A percentile compares a stretch with the other conserved stretches of the same genome.
phyloP scores from a whole-genome alignment of 2,329 filamentous ascomycete genomes.

The Aspergillus brasiliensis region DNA sequence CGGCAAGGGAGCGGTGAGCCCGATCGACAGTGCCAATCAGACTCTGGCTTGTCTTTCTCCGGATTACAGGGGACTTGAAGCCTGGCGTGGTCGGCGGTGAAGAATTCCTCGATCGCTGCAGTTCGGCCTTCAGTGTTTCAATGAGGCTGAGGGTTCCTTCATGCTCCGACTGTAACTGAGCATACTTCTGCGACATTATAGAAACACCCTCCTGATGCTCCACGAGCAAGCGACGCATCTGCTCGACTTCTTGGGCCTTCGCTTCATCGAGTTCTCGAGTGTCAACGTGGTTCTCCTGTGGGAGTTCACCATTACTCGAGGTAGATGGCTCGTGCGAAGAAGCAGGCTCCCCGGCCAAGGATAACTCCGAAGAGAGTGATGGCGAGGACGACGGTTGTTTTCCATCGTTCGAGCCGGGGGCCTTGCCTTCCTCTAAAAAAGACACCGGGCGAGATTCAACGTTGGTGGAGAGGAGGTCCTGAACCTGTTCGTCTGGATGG shows the following conservation, averaged over 20 bases:
- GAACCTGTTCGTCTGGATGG: slow-evolving; percentile 52
- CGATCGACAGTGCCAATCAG: slow-evolving; percentile 79
- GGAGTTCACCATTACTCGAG: slow-evolving; percentile 49
- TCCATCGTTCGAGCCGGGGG: slow-evolving; percentile 70
- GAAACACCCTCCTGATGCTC: slow-evolving; percentile 77
- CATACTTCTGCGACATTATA: slow-evolving; percentile 74
- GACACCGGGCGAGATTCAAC: slow-evolving; percentile 65
- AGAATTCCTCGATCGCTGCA: slow-evolving; percentile 74
- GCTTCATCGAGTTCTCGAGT: slow-evolving; percentile 43
- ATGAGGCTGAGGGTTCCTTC: slow-evolving; percentile 80
- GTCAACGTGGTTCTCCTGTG: slow-evolving; percentile 29
- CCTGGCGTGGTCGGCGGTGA: slow-evolving; percentile 53
- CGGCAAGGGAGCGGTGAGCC: slow-evolving; percentile 86
- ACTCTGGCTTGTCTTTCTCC: slow-evolving; percentile 89
- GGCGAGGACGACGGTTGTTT: slow-evolving; percentile 76
- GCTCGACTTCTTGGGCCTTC: slow-evolving; percentile 67
- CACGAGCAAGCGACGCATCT: slow-evolving; percentile 67
- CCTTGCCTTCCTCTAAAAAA: slow-evolving; percentile 79
- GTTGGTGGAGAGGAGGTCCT: slow-evolving; percentile 45
- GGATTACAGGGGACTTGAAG: slow-evolving; percentile 69
- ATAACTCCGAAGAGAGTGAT: slow-evolving; percentile 92
- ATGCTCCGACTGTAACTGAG: slow-evolving; percentile 80
- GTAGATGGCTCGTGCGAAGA: slow-evolving; percentile 65
- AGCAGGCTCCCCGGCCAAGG: slow-evolving; percentile 78
- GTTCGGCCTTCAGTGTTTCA: slow-evolving; percentile 85